These are phyloP conservation scores for Lachnellula arida DNA, from an alignment of 2,329 filamentous ascomycete species.

Conservation along the genomic window DNA sequence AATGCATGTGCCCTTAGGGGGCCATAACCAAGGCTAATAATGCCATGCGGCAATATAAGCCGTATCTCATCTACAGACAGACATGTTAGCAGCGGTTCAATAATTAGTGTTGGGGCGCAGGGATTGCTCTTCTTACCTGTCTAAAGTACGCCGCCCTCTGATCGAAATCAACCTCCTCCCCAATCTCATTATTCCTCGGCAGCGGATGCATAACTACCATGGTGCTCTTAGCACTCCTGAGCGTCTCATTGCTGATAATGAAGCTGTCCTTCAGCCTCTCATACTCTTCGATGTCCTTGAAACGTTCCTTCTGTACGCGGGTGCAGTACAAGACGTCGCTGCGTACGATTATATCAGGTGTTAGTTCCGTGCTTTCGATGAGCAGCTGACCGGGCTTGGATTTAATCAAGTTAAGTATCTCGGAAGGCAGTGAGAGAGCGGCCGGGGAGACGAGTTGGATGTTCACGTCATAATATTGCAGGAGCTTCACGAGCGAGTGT, in stretches of 20 bases:
- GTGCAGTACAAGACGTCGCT: constrained; percentile 97
- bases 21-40: constrained; percentile 89
- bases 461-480: constrained; percentile 91
- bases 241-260: constrained; percentile 81
- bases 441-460: constrained; percentile 88
- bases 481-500: constrained; percentile 89
- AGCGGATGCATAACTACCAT: constrained; percentile 96
- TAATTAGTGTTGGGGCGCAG: background rate
- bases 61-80: constrained; percentile 79
- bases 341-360: constrained; percentile 76
- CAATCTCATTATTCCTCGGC: constrained; percentile 88
- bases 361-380: constrained; percentile 71
- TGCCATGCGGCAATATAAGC: constrained; percentile 97
- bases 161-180: constrained; percentile 96
- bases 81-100: constrained; percentile 5
- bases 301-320: constrained; percentile 92
- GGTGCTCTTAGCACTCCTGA: constrained; percentile 85
- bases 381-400: constrained; percentile 69
- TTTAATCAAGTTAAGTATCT: constrained; percentile 68
- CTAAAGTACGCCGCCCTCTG: constrained; percentile 95
- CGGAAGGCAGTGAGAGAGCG: constrained; percentile 68
- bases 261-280: constrained; percentile 85
- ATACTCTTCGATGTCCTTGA: constrained; percentile 74
- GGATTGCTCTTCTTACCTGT: constrained; percentile 66
- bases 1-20: constrained; percentile 6